phyloP scores from a whole-genome alignment of 495 filamentous ascomycete species.

The Penicillium crystallinum region DNA sequence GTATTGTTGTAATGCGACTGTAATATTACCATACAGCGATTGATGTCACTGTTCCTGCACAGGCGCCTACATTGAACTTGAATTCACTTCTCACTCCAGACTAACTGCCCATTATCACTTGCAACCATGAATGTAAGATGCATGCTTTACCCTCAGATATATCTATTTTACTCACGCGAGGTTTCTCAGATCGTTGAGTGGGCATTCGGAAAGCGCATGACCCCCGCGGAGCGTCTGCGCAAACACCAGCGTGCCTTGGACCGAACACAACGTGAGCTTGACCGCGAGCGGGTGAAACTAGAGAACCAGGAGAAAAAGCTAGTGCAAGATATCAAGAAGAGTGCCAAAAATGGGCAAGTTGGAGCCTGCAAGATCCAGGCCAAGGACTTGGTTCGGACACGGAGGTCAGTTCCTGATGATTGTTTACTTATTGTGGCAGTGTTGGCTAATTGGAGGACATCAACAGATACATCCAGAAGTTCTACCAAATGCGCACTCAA shows the following conservation, averaged over 20 bases:
- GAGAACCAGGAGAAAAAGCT: conserved; percentile 99
- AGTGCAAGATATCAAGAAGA: conserved; percentile 92
- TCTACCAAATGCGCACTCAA: conserved; percentile 96
- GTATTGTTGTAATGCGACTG: conserved; percentile 8
- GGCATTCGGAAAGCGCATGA: conserved; percentile 98
- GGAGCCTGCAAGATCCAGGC: conserved; percentile 96
- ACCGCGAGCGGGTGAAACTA: conserved; percentile 87
- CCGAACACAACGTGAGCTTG: conserved; percentile 93
- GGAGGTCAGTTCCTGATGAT: conserved; percentile 51
- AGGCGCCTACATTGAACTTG: background rate
- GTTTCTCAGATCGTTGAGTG: conserved; percentile 79
- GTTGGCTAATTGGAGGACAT: background rate
- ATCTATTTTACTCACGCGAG: background rate
- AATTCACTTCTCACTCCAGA: background rate
- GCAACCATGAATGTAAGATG: conserved; percentile 56
- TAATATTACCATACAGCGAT: conserved; percentile 5
- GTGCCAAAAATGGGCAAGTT: conserved; percentile 94
- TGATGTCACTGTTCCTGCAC: conserved; percentile 4
- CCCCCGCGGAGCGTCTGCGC: conserved; percentile 88
- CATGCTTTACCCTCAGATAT: background rate
- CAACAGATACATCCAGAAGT: conserved; percentile 87
- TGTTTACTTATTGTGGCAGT: background rate
- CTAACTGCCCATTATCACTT: background rate
- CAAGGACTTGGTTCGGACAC: conserved; percentile 89
- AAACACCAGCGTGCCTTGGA: conserved; percentile 96